A percentile compares a stretch with the other conserved stretches of the same genome.
phyloP scores from a whole-genome alignment of 805 yeast species.

The Metschnikowia continentalis region DNA sequence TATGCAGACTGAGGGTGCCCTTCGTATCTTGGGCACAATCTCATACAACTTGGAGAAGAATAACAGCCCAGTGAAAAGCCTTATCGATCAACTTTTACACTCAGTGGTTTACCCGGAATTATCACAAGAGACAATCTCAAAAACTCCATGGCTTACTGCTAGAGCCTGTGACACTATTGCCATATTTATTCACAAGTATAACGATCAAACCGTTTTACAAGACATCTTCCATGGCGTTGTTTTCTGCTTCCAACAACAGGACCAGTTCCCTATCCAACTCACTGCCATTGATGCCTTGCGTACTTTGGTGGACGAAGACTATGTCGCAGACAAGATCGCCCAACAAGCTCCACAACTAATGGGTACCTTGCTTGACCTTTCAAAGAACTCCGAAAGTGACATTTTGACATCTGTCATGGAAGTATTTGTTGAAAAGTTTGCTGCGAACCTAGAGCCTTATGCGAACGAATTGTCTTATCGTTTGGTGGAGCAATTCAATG shows the following conservation, averaged over 20 bases:
- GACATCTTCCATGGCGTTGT: conserved; percentile 41
- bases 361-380: conserved; percentile 42
- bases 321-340: conserved; percentile 35
- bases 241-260: conserved; percentile 36
- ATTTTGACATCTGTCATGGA: conserved; percentile 44
- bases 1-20: conserved; percentile 40
- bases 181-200: conserved; percentile 32
- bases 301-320: conserved; percentile 42
- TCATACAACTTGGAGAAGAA: conserved; percentile 35
- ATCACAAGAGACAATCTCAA: conserved; percentile 23
- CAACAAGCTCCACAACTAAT: conserved; percentile 43
- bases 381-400: conserved; percentile 42
- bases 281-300: conserved; percentile 52
- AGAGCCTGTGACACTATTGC: conserved; percentile 46
- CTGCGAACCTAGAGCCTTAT: conserved; percentile 53
- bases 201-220: conserved; percentile 32
- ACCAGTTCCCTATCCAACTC: conserved; percentile 47
- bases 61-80: conserved; percentile 35
- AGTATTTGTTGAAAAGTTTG: conserved; percentile 41
- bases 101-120: conserved; percentile 41
- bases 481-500: conserved; percentile 69
- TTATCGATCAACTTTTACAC: conserved; percentile 36
- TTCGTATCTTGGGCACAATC: conserved; percentile 38
- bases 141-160: conserved; percentile 41
- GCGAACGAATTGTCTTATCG: conserved; percentile 42